A percentile compares a stretch with the other conserved stretches of the same genome.
phyloP scores from a whole-genome alignment of 495 filamentous ascomycete species.

The Cairneyella variabilis region DNA sequence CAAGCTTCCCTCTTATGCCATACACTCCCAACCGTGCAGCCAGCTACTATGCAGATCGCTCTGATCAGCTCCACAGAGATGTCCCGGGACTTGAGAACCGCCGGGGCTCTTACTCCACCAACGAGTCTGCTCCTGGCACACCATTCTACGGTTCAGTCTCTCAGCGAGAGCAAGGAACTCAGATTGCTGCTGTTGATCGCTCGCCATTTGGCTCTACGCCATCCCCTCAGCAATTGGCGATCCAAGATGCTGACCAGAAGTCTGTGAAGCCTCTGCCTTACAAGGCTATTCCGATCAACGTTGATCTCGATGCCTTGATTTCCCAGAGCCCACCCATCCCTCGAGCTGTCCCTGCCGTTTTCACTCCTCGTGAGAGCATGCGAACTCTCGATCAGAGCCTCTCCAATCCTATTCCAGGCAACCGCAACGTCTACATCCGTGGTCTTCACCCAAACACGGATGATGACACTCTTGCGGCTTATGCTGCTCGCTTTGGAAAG shows the following conservation, averaged over 20 bases:
- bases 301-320: constrained; percentile 67
- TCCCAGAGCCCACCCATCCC: constrained; percentile 78
- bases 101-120: constrained; percentile 65
- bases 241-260: constrained; percentile 35
- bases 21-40: constrained; percentile 42
- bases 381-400: constrained; percentile 86
- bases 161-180: constrained; percentile 45
- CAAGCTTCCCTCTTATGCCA: constrained; percentile 35
- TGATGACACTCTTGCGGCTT: constrained; percentile 79
- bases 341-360: constrained; percentile 81
- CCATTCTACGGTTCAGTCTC: constrained; percentile 54
- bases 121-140: constrained; percentile 60
- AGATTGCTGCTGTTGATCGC: constrained; percentile 55
- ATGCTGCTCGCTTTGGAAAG: constrained; percentile 81
- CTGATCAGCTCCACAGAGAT: constrained; percentile 37
- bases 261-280: constrained; percentile 45
- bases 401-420: constrained; percentile 78
- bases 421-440: constrained; percentile 95
- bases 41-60: constrained; percentile 30
- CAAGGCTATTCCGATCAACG: constrained; percentile 46
- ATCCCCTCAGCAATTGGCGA: constrained; percentile 57
- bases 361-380: constrained; percentile 66
- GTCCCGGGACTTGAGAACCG: constrained; percentile 57
- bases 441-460: constrained; percentile 92
- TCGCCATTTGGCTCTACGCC: constrained; percentile 59